Base-by-base conservation (phyloP, 805 yeast genomes). In the Starmerella riodocensis region DNA sequence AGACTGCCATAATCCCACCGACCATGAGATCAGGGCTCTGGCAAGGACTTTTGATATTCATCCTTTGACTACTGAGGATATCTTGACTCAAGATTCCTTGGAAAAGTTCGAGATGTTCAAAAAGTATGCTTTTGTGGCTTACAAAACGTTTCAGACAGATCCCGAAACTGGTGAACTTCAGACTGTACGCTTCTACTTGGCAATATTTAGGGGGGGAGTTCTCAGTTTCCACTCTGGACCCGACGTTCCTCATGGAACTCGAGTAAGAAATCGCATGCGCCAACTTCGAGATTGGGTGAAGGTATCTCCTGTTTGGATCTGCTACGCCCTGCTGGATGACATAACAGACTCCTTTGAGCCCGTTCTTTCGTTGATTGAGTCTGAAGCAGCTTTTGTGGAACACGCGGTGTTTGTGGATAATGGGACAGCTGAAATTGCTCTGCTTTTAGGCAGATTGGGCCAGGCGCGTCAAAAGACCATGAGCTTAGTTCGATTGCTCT, bases 11-110 rank as follows among this genome's bases (percentile, higher is more conserved):
- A 79, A 93, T 55, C 97, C 97, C 4, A 83, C 95, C 0, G 97
- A 86, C 55, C 76, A 76, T 17, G 98, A 88, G 61, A 84, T 91
- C 93, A 79, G 80, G 54, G 76, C 82, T 51, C 58, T 88, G 31
- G 78, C 94, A 8, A 84, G 86, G 54, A 88, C 96, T 0, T 88
- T 88, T 60, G 94, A 94, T 8, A 82, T 88, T 62, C 97, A 88
- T 66, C 97, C 98, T 24, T 74, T 88, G 67, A 88, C 98, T 0
- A 85, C 94, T 1, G 98, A 88, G 63, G 98, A 88, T 76, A 86
- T 88, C 48, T 66, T 94, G 43, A 81, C 85, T 74, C 94, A 88
- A 63, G 98, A 88, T 64, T 74, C 94, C 21, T 84, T 97, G 62
- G 98, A 88, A 63, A 88, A 88, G 61, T 95, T 88, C 21, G 97